Evolutionary conservation across 1,284 basidiomycete species (phyloP).

Genomic region (Sphagnurus paluster): DNA sequence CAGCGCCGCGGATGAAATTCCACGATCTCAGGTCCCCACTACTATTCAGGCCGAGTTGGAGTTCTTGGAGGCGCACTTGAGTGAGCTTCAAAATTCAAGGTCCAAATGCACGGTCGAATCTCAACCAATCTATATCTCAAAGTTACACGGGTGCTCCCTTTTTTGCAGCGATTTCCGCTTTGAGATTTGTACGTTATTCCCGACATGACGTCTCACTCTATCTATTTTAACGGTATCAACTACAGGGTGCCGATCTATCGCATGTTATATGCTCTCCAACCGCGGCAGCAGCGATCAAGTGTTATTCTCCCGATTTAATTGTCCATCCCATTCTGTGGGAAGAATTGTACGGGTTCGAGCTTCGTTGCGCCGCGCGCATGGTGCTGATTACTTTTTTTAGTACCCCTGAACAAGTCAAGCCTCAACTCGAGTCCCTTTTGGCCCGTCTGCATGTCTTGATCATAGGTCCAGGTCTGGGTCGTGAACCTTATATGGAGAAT

Average conservation of each 20-base stretch:
- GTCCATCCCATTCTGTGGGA: conserved; percentile 88
- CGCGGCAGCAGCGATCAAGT: conserved; percentile 91
- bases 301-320: conserved; percentile 94
- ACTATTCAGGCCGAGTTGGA: conserved; percentile 75
- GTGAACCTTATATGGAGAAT: conserved; percentile 87
- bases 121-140: background rate
- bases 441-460: conserved; percentile 89
- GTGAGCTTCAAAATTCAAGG: conserved; percentile 43
- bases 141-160: conserved; percentile 96
- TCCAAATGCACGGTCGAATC: background rate
- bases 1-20: conserved; percentile 4
- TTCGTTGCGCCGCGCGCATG: background rate
- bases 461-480: conserved; percentile 90
- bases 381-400: conserved; percentile 30
- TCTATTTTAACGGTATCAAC: background rate
- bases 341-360: conserved; percentile 41
- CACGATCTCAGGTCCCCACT: conserved; percentile 5
- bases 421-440: conserved; percentile 71
- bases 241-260: conserved; percentile 87
- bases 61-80: conserved; percentile 93
- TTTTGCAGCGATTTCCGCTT: conserved; percentile 87
- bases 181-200: conserved; percentile 61
- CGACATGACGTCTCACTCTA: background rate
- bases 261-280: conserved; percentile 96
- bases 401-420: conserved; percentile 46